A percentile compares a stretch with the other conserved stretches of the same genome.
Evolutionary conservation across 2,329 filamentous ascomycete genomes (phyloP).

Genomic region (Endothia cerciana): DNA sequence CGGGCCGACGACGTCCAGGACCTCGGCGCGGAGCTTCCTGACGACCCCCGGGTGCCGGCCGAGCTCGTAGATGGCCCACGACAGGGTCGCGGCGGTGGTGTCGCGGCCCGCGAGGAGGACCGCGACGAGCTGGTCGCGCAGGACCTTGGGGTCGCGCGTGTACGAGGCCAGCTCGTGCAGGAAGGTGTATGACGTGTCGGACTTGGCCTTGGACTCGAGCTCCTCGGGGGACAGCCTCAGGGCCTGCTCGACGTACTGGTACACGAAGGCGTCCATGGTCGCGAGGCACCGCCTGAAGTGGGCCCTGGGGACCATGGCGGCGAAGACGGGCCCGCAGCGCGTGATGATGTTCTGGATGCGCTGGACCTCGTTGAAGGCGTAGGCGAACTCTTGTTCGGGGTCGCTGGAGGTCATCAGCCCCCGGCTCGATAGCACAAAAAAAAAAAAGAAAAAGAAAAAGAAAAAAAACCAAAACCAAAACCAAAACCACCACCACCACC

Average conservation of each 20-base stretch:
- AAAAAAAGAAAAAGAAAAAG: too few species aligned
- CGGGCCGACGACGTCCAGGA: slow-evolving; percentile 67
- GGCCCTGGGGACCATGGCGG: slow-evolving; percentile 63
- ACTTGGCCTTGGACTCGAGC: slow-evolving; percentile 72
- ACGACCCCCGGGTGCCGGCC: slow-evolving; percentile 70
- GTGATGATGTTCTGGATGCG: slow-evolving; percentile 70
- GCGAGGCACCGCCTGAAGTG: slow-evolving; percentile 67
- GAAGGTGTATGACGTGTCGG: slow-evolving; percentile 78
- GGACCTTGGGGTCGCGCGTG: slow-evolving; percentile 70
- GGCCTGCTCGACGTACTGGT: slow-evolving; percentile 75
- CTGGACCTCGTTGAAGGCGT: slow-evolving; percentile 81
- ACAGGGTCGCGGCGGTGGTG: slow-evolving; percentile 81
- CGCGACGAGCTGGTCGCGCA: slow-evolving; percentile 84
- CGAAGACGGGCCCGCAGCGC: slow-evolving; percentile 65
- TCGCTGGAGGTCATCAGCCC: slow-evolving; percentile 44
- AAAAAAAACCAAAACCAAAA: too few species aligned
- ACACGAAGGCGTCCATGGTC: slow-evolving; percentile 75
- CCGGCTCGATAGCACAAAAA: background rate
- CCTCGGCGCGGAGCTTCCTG: slow-evolving; percentile 72
- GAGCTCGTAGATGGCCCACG: slow-evolving; percentile 83
- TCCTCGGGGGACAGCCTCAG: slow-evolving; percentile 72
- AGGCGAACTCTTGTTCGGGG: slow-evolving; percentile 70
- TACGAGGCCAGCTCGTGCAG: slow-evolving; percentile 82
- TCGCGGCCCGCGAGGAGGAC: slow-evolving; percentile 85
- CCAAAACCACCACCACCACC: too few species aligned